Evolutionary conservation across 768 basidiomycete species (phyloP), one percentile per base, ranked within the genome.

Genomic region (Trametes cinnabarina): DNA sequence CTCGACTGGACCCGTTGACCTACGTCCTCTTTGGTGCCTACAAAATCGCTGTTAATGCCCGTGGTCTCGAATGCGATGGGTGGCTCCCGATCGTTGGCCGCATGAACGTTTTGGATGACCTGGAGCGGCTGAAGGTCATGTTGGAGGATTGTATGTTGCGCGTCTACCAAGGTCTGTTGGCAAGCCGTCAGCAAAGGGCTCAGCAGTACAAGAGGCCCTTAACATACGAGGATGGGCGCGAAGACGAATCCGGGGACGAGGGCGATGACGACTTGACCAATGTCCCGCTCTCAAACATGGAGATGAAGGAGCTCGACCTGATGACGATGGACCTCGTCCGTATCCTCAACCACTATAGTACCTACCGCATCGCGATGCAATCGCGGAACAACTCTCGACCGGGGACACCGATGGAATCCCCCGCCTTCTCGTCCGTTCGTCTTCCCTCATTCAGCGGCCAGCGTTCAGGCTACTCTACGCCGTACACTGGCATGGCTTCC

Each of bases 21-120:
- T 96, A 94, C 69, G 79, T 96, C 71, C 78, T 98, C 11, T 96
- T 98, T 65, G 95, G 94, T 6, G 94, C 93, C 0, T 85, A 92
- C 70, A 81, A 86, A 48, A 79, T 94, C 28, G 73, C 82, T 58
- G 84, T 89, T 40, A 82, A 82, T 0, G 81, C 84, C 37, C 79
- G 82, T 17, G 92, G 93, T 6, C 70, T 98, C 48, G 86, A 88
- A 66, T 94, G 92, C 66, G 95, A 98, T 66, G 85, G 83, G 42
- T 98, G 95, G 94, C 74, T 98, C 11, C 92, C 94, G 20, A 80
- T 95, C 44, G 79, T 87, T 35, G 90, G 90, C 43, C 47, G 39
- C 9, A 64, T 87, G 48, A 79, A 87, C 65, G 82, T 84, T 1
- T 72, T 97, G 65, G 92, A 95, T 67, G 86, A 93, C 62, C 75